These are phyloP conservation scores for Suhomyces terraborum DNA, from an alignment of 1,139 yeast species.

Conservation along the genomic window DNA sequence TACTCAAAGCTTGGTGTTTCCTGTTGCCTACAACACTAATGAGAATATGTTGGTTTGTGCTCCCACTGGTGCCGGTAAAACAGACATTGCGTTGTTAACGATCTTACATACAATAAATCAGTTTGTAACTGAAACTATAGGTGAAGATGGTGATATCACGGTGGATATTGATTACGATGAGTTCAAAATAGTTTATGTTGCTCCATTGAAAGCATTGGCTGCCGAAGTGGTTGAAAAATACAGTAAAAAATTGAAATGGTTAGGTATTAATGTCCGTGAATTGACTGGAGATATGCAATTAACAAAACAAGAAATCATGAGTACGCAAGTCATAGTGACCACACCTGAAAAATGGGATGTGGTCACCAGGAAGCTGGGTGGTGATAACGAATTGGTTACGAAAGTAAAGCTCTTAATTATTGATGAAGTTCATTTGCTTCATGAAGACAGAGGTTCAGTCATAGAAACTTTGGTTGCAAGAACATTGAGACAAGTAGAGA, in stretches of 20 bases:
- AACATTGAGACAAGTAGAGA: constrained; percentile 90
- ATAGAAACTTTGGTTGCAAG: constrained; percentile 95
- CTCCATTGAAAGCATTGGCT: constrained; percentile 94
- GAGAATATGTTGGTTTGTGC: constrained; percentile 98
- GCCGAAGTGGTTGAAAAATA: constrained; percentile 96
- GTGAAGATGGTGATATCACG: constrained; percentile 50
- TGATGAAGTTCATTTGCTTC: constrained; percentile 94
- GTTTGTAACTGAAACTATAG: constrained; percentile 49
- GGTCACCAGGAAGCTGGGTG: constrained; percentile 84
- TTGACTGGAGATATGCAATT: constrained; percentile 97
- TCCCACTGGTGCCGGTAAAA: constrained; percentile 99
- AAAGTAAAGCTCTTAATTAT: constrained; percentile 84
- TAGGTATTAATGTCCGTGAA: constrained; percentile 85
- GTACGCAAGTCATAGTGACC: constrained; percentile 90
- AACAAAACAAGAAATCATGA: constrained; percentile 76
- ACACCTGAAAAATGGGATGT: constrained; percentile 99
- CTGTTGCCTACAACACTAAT: constrained; percentile 89
- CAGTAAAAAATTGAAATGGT: constrained; percentile 73
- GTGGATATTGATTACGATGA: constrained; percentile 74
- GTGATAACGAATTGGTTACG: constrained; percentile 83
- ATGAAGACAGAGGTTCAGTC: constrained; percentile 98
- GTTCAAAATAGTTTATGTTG: constrained; percentile 90
- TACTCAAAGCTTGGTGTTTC: constrained; percentile 89
- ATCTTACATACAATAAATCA: constrained; percentile 82
- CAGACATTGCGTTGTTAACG: constrained; percentile 90